Evolutionary conservation across 768 basidiomycete genomes (phyloP).

Genomic region (Zangia roseola): DNA sequence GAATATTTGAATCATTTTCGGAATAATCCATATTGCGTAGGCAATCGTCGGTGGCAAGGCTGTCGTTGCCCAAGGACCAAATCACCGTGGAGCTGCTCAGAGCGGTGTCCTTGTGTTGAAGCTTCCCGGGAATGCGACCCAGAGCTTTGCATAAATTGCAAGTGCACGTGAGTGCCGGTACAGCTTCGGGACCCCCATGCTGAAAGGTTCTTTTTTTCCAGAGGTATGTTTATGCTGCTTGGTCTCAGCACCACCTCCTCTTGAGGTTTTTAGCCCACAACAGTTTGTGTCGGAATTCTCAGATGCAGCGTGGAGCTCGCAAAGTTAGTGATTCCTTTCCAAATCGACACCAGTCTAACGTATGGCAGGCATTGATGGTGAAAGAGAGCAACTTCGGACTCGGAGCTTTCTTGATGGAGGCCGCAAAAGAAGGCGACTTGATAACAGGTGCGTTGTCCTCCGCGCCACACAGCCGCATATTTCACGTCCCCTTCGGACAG

Average conservation of each 20-base stretch:
- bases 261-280: slow-evolving; percentile 24
- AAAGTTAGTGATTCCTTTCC: slow-evolving; percentile 38
- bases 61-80: slow-evolving; percentile 45
- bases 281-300: slow-evolving; percentile 46
- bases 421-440: slow-evolving; percentile 43
- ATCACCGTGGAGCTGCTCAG: slow-evolving; percentile 33
- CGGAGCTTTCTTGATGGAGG: slow-evolving; percentile 52
- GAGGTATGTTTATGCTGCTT: slow-evolving; percentile 20
- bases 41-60: slow-evolving; percentile 53
- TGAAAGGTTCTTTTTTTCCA: slow-evolving; percentile 8
- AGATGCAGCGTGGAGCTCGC: slow-evolving; percentile 42
- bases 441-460: slow-evolving; percentile 38
- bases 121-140: slow-evolving; percentile 66
- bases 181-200: not conserved
- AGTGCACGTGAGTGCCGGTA: slow-evolving; percentile 40
- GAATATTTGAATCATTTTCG: not conserved
- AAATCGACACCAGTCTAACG: not conserved
- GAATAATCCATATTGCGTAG: slow-evolving; percentile 31
- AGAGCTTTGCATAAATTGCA: slow-evolving; percentile 54
- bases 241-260: not conserved
- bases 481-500: slow-evolving; percentile 32
- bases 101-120: slow-evolving; percentile 51
- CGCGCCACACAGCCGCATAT: not conserved
- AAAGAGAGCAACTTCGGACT: slow-evolving; percentile 48
- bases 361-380: slow-evolving; percentile 40